Conservation (phyloP, 306 rosid species). For the Sophora flavescens region DNA sequence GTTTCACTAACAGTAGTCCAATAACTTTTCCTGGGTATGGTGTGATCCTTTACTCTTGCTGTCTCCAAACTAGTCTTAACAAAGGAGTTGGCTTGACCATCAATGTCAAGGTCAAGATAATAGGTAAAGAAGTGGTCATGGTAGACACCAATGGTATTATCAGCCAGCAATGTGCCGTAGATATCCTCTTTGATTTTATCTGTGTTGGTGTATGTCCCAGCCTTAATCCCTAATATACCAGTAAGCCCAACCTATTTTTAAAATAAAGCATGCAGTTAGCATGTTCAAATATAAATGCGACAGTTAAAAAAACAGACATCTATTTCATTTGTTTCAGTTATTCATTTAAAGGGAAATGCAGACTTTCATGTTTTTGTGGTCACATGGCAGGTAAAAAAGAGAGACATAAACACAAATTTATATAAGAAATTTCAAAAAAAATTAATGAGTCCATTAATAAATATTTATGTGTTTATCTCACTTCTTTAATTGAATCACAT, state of each 20-base stretch:
- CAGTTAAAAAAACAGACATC: too few species aligned
- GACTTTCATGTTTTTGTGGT: too few species aligned
- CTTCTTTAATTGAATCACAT: too few species aligned
- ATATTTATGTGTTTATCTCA: too few species aligned
- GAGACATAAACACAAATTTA: too few species aligned
- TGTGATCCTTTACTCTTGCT: constrained; percentile 27
- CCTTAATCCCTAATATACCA: constrained; percentile 54
- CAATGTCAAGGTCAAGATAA: constrained; percentile 71
- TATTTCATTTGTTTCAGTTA: neutral
- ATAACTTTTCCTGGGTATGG: constrained; percentile 54
- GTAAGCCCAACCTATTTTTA: constrained; percentile 59
- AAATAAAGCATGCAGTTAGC: constrained; percentile 9
- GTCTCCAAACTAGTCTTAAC: constrained; percentile 57
- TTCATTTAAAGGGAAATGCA: neutral
- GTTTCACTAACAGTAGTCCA: constrained; percentile 52
- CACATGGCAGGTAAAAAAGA: too few species aligned
- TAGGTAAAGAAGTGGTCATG: constrained; percentile 69
- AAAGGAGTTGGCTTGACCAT: constrained; percentile 62
- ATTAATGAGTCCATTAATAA: too few species aligned
- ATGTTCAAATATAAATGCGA: too few species aligned
- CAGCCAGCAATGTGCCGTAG: constrained; percentile 59
- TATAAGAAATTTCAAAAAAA: too few species aligned
- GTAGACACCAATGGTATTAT: constrained; percentile 54
- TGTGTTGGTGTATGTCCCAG: constrained; percentile 42
- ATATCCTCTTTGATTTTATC: constrained; percentile 56